Percentiles rank a stretch among this genome's conserved stretches.
Conservation (phyloP, 495 filamentous ascomycete genomes). For the Symbiotaphrina buchneri region DNA sequence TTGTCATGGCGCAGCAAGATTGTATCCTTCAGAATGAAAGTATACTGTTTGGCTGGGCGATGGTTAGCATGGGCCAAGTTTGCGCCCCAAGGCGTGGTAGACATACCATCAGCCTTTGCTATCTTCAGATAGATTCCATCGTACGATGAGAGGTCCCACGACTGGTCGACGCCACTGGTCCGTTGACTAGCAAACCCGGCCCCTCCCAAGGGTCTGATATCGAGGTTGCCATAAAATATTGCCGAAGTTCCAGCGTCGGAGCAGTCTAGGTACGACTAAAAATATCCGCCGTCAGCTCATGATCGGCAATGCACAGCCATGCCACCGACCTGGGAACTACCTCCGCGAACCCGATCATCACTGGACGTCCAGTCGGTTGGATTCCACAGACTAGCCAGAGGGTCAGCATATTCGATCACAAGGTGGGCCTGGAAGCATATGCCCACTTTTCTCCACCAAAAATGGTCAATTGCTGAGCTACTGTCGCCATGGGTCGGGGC, state of each 20-base stretch:
- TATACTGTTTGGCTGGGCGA: conserved; percentile 32
- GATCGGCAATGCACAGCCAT: not conserved
- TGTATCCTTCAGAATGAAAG: conserved; percentile 49
- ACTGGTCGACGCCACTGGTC: conserved; percentile 17
- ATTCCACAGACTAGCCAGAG: conserved; percentile 27
- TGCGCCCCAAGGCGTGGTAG: conserved; percentile 14
- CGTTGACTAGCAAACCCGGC: conserved; percentile 69
- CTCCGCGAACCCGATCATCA: conserved; percentile 57
- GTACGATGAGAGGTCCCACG: conserved; percentile 15
- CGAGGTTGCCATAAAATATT: conserved; percentile 42
- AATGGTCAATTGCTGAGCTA: not conserved
- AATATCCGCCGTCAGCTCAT: not conserved
- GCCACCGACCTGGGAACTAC: conserved; percentile 20
- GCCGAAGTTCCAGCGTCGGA: conserved; percentile 11
- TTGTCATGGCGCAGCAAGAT: conserved; percentile 28
- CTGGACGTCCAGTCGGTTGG: conserved; percentile 35
- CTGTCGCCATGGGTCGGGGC: too few relatives aligned
- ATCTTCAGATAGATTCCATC: conserved; percentile 13
- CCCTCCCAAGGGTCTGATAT: conserved; percentile 52
- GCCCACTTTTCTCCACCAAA: conserved; percentile 1
- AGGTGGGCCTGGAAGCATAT: not conserved
- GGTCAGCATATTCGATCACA: not conserved
- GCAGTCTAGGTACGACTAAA: conserved; percentile 26
- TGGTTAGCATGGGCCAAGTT: conserved; percentile 3
- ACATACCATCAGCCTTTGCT: conserved; percentile 14